These are phyloP conservation scores for Cyclostephanos tholiformis DNA, from an alignment of 108 stramenopile species.

Conservation along the genomic window DNA sequence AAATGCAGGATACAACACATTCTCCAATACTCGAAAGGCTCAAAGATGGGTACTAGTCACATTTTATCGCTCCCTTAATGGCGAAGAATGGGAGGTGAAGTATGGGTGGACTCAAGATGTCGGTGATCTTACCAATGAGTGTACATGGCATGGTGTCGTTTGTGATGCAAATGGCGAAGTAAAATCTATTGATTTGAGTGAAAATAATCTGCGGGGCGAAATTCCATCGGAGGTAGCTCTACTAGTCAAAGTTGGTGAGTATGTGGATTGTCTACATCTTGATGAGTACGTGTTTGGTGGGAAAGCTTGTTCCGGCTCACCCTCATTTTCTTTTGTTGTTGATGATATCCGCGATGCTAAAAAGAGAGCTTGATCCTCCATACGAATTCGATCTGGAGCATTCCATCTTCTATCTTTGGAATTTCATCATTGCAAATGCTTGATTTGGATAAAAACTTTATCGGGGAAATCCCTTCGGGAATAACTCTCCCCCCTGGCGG, in stretches of 20 bases:
- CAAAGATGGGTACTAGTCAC: constrained; percentile 44
- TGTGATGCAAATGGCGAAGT: constrained; percentile 30
- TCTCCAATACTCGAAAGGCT: constrained; percentile 18
- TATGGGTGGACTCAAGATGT: constrained; percentile 31
- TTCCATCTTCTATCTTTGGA: constrained; percentile 26
- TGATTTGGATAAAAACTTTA: constrained; percentile 42
- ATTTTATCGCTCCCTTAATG: constrained; percentile 38
- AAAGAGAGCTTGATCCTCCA: constrained; percentile 31
- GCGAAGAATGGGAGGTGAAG: constrained; percentile 29
- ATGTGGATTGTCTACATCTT: background rate
- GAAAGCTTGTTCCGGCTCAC: background rate
- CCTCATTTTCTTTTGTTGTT: background rate
- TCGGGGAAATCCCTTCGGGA: constrained; percentile 29
- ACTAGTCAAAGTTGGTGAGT: constrained; percentile 27
- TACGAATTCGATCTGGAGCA: constrained; percentile 22
- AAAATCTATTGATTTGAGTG: constrained; percentile 26
- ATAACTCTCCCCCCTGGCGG: constrained; percentile 11
- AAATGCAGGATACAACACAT: constrained; percentile 17
- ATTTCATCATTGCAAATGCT: constrained; percentile 38
- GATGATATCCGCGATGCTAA: background rate
- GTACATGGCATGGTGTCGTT: constrained; percentile 42
- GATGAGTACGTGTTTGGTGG: background rate
- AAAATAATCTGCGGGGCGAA: constrained; percentile 29
- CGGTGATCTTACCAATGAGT: constrained; percentile 33
- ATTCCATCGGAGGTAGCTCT: constrained; percentile 29